Conservation (phyloP, 2,329 filamentous ascomycete genomes). For the Aschersonia sp. region DNA sequence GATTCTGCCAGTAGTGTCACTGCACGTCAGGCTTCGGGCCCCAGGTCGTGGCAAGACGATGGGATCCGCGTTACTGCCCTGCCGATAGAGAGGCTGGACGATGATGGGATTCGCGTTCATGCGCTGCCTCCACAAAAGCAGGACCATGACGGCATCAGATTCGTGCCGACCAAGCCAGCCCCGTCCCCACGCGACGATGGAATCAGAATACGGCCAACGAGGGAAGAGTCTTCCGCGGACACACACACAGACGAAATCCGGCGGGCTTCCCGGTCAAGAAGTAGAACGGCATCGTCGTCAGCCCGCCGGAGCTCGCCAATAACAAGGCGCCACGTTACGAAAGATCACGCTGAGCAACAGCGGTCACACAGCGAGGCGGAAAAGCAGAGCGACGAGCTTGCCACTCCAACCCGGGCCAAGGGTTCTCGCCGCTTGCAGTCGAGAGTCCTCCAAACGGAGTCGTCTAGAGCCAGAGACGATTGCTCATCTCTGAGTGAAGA, state of each 20-base stretch:
- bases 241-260: no score
- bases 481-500: constrained; percentile 16
- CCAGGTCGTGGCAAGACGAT: constrained; percentile 9
- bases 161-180: constrained; percentile 7
- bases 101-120: constrained; percentile 9
- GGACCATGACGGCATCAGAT: constrained; percentile 23
- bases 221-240: constrained; percentile 10
- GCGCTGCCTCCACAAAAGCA: no score
- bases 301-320: constrained; percentile 8
- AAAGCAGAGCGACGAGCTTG: constrained; percentile 5
- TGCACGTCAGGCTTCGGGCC: constrained; percentile 4
- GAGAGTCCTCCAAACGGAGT: constrained; percentile 4
- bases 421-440: constrained; percentile 12
- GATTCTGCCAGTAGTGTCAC: constrained; percentile 15
- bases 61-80: constrained; percentile 12
- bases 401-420: constrained; percentile 23
- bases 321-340: constrained; percentile 13
- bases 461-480: constrained; percentile 12
- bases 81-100: constrained; percentile 4
- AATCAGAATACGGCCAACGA: constrained; percentile 14
- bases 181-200: constrained; percentile 12
- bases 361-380: constrained; percentile 1
- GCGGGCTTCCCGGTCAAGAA: constrained; percentile 10
- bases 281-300: constrained; percentile 13
- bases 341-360: constrained; percentile 10